Conservation (phyloP, 2,329 filamentous ascomycete genomes). For the Nakataea oryzae region DNA sequence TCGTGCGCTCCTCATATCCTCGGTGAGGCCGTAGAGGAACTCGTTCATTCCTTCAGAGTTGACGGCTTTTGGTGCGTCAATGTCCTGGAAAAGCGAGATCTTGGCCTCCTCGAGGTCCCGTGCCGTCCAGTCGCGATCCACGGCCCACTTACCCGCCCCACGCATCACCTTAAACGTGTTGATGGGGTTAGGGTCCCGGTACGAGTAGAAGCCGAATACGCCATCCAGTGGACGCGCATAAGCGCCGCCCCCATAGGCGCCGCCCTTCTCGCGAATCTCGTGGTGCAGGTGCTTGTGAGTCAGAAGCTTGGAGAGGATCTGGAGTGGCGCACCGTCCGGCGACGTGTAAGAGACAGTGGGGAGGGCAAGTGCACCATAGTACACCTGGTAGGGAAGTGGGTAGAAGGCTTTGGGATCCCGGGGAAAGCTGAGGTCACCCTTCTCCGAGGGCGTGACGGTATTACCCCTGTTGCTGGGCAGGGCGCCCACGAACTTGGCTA, state of each 20-base stretch:
- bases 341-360: constrained; percentile 78
- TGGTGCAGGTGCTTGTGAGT: constrained; percentile 96
- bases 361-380: constrained; percentile 77
- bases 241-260: constrained; percentile 88
- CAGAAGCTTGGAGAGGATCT: constrained; percentile 81
- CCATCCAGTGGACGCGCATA: constrained; percentile 72
- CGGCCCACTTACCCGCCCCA: constrained; percentile 72
- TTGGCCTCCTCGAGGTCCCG: constrained; percentile 93
- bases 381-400: constrained; percentile 91
- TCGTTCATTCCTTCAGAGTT: constrained; percentile 78
- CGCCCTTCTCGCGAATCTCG: constrained; percentile 95
- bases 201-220: constrained; percentile 89
- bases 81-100: constrained; percentile 81
- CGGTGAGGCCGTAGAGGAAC: constrained; percentile 76
- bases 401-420: constrained; percentile 71
- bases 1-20: constrained; percentile 80
- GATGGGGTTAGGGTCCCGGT: constrained; percentile 88
- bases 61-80: constrained; percentile 82
- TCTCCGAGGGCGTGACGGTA: constrained; percentile 16
- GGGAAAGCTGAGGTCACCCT: constrained; percentile 13
- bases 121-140: constrained; percentile 69
- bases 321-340: constrained; percentile 65
- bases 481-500: constrained; percentile 59
- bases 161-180: constrained; percentile 82
- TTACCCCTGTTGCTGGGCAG: constrained; percentile 30